Base-by-base conservation (phyloP, 1,139 yeast species). In the Candida pseudoviswanathii region DNA sequence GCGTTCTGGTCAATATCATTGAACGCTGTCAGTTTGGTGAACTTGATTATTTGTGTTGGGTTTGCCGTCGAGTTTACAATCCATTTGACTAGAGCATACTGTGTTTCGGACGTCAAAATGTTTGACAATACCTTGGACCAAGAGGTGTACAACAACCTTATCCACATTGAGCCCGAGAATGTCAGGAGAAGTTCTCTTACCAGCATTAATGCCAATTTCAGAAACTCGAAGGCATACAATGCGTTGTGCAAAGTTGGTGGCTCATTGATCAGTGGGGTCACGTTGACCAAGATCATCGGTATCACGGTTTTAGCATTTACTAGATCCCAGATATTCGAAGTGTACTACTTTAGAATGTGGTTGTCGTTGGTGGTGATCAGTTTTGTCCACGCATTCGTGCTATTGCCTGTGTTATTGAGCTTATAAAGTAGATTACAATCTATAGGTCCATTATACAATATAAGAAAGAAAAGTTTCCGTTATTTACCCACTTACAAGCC, bases 281-380 rank as follows among this genome's bases (percentile, higher is more conserved):
- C 96, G 1, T 63, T 91, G 57, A 94, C 98, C 4, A 94, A 94
- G 64, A 69, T 92, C 39, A 85, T 94, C 55, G 99, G 99, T 1
- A 91, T 94, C 1, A 68, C 79, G 27, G 96, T 94, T 5, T 73
- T 94, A 43, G 96, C 96, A 4, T 91, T 91, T 63, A 89, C 98
- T 0, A 73, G 81, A 52, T 88, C 96, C 31, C 84, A 87, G 66
- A 92, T 94, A 33, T 94, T 92, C 65, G 96, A 91, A 56, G 82
- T 94, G 1, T 94, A 89, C 65, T 94, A 94, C 64, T 94, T 94
- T 75, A 71, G 97, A 53, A 91, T 94, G 97, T 94, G 98, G 98
- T 72, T 89, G n/a, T 75, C 90, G 1, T 74, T 94, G 54, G 86
- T 94, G 7, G 56, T 86, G 2, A 74, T 89, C 47, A 96, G 96